Conservation (phyloP, 495 filamentous ascomycete species). For the Aspergillus ostianus region DNA sequence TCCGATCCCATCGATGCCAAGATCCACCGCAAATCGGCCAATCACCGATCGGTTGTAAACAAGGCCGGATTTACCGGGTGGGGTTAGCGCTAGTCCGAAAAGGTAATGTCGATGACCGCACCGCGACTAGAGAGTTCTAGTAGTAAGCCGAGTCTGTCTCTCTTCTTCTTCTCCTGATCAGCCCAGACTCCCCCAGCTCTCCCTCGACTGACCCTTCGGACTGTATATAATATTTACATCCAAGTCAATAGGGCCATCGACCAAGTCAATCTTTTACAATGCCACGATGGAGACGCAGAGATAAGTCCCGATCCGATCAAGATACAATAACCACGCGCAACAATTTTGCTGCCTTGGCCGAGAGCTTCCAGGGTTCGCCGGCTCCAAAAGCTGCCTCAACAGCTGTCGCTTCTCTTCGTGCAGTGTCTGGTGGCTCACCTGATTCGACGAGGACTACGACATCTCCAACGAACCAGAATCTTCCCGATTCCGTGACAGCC, state of each 20-base stretch:
- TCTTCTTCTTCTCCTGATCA: constrained; percentile 4
- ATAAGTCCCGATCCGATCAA: constrained; percentile 16
- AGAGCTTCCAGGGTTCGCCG: constrained; percentile 7
- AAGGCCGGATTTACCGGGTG: neutral
- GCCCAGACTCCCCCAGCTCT: neutral
- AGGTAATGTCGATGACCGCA: neutral
- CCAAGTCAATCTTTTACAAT: constrained; percentile 7
- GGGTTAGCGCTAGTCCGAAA: neutral
- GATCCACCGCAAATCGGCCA: neutral
- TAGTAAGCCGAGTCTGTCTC: neutral
- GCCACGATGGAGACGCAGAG: constrained; percentile 31
- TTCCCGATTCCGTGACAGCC: constrained; percentile 54
- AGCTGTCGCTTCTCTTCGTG: constrained; percentile 21
- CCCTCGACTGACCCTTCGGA: neutral
- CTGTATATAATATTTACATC: neutral
- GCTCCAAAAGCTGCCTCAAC: constrained; percentile 5
- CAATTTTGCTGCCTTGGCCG: constrained; percentile 1
- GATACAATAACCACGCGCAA: constrained; percentile 7
- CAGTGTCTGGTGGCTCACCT: constrained; percentile 17
- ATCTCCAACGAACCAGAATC: neutral
- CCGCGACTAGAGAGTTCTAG: too few relatives aligned
- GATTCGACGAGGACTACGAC: constrained; percentile 8
- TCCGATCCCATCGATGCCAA: neutral
- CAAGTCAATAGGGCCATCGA: neutral
- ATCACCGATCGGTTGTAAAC: neutral